Conservation (phyloP, 805 yeast genomes). For the Sporopachydermia lactativora region DNA sequence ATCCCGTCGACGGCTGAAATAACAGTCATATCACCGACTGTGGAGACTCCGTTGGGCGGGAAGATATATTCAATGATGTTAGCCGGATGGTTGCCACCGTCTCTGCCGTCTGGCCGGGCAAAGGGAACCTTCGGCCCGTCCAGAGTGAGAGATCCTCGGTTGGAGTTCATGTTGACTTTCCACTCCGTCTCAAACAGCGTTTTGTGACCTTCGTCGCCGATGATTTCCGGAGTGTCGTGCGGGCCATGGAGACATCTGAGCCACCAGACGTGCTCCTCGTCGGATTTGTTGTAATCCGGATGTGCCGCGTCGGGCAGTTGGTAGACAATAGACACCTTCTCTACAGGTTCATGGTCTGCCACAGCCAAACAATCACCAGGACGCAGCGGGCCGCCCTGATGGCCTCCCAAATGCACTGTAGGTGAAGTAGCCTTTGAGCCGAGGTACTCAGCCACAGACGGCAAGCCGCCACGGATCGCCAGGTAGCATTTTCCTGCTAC, state of each 20-base stretch:
- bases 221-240: constrained; percentile 18
- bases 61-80: constrained; percentile 18
- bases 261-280: constrained; percentile 10
- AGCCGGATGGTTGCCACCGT: constrained; percentile 20
- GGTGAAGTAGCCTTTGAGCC: constrained; percentile 20
- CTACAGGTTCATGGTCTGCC: background rate
- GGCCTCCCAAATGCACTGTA: constrained; percentile 17
- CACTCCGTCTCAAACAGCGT: constrained; percentile 13
- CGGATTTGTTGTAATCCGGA: constrained; percentile 10
- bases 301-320: constrained; percentile 10
- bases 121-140: constrained; percentile 18
- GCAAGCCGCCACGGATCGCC: constrained; percentile 19
- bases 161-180: constrained; percentile 17
- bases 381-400: constrained; percentile 18
- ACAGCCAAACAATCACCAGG: constrained; percentile 18
- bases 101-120: constrained; percentile 15
- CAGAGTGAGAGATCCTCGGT: constrained; percentile 18
- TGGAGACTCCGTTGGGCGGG: constrained; percentile 18
- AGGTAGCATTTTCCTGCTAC: constrained; percentile 14
- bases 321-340: constrained; percentile 8
- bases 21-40: constrained; percentile 16
- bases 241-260: constrained; percentile 18
- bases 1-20: constrained; percentile 20
- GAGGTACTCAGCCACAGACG: constrained; percentile 17
- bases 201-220: constrained; percentile 14